Conservation (phyloP, 2,329 filamentous ascomycete species). For the Paramyrothecium sp. region DNA sequence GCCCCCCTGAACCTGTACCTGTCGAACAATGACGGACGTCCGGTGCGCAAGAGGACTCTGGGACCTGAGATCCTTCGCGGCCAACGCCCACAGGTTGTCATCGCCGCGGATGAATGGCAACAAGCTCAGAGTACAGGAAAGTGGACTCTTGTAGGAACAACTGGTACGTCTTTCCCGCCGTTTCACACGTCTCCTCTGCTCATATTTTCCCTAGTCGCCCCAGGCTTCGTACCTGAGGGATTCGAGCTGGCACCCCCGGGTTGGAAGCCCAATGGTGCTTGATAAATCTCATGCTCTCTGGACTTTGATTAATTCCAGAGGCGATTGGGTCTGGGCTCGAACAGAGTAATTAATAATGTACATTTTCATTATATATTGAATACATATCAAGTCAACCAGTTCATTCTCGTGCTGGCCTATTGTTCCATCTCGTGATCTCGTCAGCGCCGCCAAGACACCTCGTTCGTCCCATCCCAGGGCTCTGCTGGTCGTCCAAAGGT, state of each 20-base stretch:
- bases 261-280: slow-evolving; percentile 24
- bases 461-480: background rate
- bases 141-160: slow-evolving; percentile 47
- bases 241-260: slow-evolving; percentile 27
- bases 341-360: too few relatives aligned
- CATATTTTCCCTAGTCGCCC: slow-evolving; percentile 13
- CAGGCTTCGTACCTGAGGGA: slow-evolving; percentile 21
- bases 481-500: background rate
- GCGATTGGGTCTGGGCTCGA: too few relatives aligned
- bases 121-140: slow-evolving; percentile 40
- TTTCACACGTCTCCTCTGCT: background rate
- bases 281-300: too few relatives aligned
- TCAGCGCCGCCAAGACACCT: background rate
- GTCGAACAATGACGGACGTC: slow-evolving; percentile 36
- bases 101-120: slow-evolving; percentile 43
- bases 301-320: too few relatives aligned
- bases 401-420: background rate
- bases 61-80: slow-evolving; percentile 41
- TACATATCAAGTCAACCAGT: too few relatives aligned
- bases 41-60: slow-evolving; percentile 30
- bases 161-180: slow-evolving; percentile 1
- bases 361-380: too few relatives aligned
- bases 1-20: slow-evolving; percentile 45
- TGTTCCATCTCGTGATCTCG: background rate
- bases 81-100: slow-evolving; percentile 41